Evolutionary conservation across 495 filamentous ascomycete species (phyloP).

Genomic region (Aspergillus diversus): DNA sequence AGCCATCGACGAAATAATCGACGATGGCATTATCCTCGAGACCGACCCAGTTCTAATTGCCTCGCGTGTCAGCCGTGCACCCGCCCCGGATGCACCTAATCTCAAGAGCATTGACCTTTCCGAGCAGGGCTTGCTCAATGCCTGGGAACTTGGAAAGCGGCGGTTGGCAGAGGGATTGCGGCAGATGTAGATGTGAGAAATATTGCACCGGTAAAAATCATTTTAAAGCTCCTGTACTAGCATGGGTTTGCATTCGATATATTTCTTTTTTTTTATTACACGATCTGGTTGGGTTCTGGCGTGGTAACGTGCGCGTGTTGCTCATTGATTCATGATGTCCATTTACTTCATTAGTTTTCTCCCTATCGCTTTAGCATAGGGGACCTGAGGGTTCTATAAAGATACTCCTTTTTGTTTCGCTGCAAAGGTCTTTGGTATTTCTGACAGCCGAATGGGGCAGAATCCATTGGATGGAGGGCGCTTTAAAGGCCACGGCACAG

Average conservation of each 20-base stretch:
- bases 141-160: constrained; percentile 92
- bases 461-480: background rate
- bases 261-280: constrained; percentile 28
- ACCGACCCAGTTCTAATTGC: constrained; percentile 93
- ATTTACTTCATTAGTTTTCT: constrained; percentile 23
- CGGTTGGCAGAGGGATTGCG: constrained; percentile 91
- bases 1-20: constrained; percentile 92
- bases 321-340: constrained; percentile 25
- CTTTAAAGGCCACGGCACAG: background rate
- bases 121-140: constrained; percentile 93
- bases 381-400: constrained; percentile 34
- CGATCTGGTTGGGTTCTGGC: constrained; percentile 50
- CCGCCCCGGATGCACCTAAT: constrained; percentile 84
- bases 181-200: constrained; percentile 54
- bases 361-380: constrained; percentile 14
- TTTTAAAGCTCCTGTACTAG: constrained; percentile 22
- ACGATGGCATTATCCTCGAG: constrained; percentile 96
- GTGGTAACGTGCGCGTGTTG: constrained; percentile 37
- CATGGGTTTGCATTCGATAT: constrained; percentile 33
- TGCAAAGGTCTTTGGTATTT: constrained; percentile 3
- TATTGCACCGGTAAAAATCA: background rate
- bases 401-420: constrained; percentile 25
- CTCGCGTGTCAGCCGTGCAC: constrained; percentile 86
- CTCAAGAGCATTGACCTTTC: constrained; percentile 93
- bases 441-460: background rate